These are phyloP conservation scores for Gracilariopsis chorda DNA, from an alignment of 23 red algal species.

Conservation along the genomic window DNA sequence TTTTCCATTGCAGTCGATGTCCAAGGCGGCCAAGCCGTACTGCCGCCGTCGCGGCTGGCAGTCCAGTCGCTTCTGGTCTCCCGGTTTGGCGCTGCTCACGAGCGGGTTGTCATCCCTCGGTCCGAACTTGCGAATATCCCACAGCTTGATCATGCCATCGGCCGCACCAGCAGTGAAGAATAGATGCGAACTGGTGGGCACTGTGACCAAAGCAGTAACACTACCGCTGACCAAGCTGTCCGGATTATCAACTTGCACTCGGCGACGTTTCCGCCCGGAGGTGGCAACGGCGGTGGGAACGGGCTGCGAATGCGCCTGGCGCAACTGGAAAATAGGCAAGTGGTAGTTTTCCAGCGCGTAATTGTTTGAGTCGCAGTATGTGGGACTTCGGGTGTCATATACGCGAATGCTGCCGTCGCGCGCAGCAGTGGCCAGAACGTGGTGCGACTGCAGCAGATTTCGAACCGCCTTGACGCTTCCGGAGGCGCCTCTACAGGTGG, in stretches of 20 bases:
- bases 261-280: slow-evolving; percentile 9
- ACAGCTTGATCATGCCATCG: slow-evolving; percentile 76
- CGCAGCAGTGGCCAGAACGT: slow-evolving; percentile 46
- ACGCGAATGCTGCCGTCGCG: slow-evolving; percentile 56
- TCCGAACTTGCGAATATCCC: slow-evolving; percentile 59
- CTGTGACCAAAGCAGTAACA: slow-evolving; percentile 54
- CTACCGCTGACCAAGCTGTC: neutral
- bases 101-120: neutral
- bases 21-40: slow-evolving; percentile 54
- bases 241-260: neutral
- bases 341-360: neutral
- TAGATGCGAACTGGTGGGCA: neutral
- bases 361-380: neutral
- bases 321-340: neutral
- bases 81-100: neutral
- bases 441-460: neutral
- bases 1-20: slow-evolving; percentile 41
- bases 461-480: slow-evolving; percentile 79
- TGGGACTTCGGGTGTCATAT: slow-evolving; percentile 40
- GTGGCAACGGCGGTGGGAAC: neutral
- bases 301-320: neutral
- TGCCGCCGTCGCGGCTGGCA: neutral
- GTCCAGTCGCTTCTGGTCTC: slow-evolving; percentile 6
- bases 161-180: slow-evolving; percentile 64
- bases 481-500: neutral